Evolutionary conservation across 768 basidiomycete genomes (phyloP), one percentile per base, ranked within the genome.

Genomic region (Calocybe indica): DNA sequence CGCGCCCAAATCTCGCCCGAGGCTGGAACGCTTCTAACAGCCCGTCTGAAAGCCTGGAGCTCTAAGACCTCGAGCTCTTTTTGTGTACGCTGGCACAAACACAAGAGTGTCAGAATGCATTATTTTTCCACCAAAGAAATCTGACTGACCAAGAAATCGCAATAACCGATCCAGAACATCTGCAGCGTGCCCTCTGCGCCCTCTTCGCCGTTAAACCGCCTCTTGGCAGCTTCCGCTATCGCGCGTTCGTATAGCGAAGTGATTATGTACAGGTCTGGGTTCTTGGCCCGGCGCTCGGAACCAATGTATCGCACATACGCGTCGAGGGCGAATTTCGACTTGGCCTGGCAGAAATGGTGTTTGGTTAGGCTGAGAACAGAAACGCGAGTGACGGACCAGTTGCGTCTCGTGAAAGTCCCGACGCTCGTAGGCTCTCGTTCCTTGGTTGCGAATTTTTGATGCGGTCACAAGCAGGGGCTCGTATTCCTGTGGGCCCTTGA

Each of bases 1-100:
- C 81, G 73, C 5, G 87, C 82, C 84, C 86, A 88, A 11, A 89
- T 67, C 56, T 88, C 85, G 13, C 90, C 90, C 32, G 77, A 87
- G 12, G 72, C 76, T 36, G 90, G 88, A 0, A 83, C 80, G 57
- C 89, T 90, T 48, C 86, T 75, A 7, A 79, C 60, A 8, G 88
- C 88, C 37, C 88, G 71, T 49, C 64, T 67, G 29, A 79, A 70
- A 11, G 71, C 60, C n/a, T 56, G 55, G 30, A 69, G 50, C 53
- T 83, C 72, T 7, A 60, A 60, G 1, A 70, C 71, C 31, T 65
- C 63, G 9, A 69, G 74, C 1, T 58, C 69, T 11, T 72, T 70
- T 48, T 76, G 66, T 31, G 70, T 69, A 43, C 82, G 69, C 82
- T 82, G 45, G 34, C 22, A 49, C 10, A 7, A 30, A 29, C 41